Evolutionary conservation across 1,284 basidiomycete species (phyloP).

Genomic region (Cerrena zonata): DNA sequence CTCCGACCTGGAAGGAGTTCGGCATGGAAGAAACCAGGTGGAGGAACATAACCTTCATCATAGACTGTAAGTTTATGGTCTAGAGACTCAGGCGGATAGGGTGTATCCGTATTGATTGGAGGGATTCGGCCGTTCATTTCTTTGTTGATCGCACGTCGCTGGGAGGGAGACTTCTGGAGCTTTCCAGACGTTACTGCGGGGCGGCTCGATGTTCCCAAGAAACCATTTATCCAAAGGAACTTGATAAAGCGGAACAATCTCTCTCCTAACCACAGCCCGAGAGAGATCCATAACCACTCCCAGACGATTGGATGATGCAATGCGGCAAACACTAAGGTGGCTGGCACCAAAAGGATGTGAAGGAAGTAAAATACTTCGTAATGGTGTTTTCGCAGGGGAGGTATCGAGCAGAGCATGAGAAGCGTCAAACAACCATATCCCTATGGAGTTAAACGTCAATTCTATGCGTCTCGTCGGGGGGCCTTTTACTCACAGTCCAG

Average conservation of each 20-base stretch:
- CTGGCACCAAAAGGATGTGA: slow-evolving; percentile 63
- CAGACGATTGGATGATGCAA: slow-evolving; percentile 68
- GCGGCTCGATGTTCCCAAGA: slow-evolving; percentile 24
- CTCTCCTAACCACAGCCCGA: slow-evolving; percentile 64
- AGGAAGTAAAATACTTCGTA: slow-evolving; percentile 77
- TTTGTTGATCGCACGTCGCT: not conserved
- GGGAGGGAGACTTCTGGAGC: not conserved
- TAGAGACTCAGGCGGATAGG: slow-evolving; percentile 5
- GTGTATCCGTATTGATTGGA: not conserved
- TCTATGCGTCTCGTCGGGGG: not conserved
- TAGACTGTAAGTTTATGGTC: slow-evolving; percentile 6
- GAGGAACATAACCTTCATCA: slow-evolving; percentile 39
- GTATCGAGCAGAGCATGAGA: slow-evolving; percentile 59
- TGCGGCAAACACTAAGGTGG: slow-evolving; percentile 56
- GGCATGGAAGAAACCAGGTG: slow-evolving; percentile 68
- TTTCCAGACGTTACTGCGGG: not conserved
- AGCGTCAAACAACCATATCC: slow-evolving; percentile 69
- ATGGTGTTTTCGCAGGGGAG: slow-evolving; percentile 56
- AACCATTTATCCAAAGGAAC: slow-evolving; percentile 64
- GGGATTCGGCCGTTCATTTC: not conserved
- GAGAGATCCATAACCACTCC: slow-evolving; percentile 66
- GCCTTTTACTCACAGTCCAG: slow-evolving; percentile 59
- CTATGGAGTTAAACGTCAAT: slow-evolving; percentile 37
- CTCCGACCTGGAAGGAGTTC: slow-evolving; percentile 77
- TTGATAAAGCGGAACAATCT: slow-evolving; percentile 54